phyloP scores from a whole-genome alignment of 768 basidiomycete genomes.

The Cyclocybe cylindracea region DNA sequence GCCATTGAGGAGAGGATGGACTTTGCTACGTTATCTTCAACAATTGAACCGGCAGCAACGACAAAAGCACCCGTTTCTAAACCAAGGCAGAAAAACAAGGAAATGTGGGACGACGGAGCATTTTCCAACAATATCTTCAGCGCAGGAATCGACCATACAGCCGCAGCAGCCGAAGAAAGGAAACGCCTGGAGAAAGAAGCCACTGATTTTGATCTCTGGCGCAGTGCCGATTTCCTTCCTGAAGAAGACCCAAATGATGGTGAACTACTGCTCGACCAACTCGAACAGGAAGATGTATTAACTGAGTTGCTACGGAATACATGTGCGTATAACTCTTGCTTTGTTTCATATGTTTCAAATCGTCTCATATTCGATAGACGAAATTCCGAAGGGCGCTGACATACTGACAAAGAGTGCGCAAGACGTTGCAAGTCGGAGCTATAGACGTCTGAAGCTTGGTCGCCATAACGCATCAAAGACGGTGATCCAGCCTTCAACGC shows the following conservation, averaged over 20 bases:
- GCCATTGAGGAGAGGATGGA: slow-evolving; percentile 8
- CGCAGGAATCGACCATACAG: slow-evolving; percentile 13
- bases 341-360: slow-evolving; percentile 1
- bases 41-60: slow-evolving; percentile 1
- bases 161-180: slow-evolving; percentile 12
- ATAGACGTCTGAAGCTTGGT: slow-evolving; percentile 4
- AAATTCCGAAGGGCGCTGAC: not conserved
- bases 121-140: slow-evolving; percentile 6
- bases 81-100: slow-evolving; percentile 8
- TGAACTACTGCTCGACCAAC: slow-evolving; percentile 10
- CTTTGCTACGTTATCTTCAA: slow-evolving; percentile 4
- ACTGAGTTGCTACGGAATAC: slow-evolving; percentile 9
- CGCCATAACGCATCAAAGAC: slow-evolving; percentile 12
- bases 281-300: slow-evolving; percentile 7
- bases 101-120: slow-evolving; percentile 6
- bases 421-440: not conserved
- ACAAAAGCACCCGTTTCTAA: slow-evolving; percentile 1
- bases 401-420: slow-evolving; percentile 4
- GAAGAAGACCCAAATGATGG: slow-evolving; percentile 9
- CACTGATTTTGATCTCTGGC: slow-evolving; percentile 1
- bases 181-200: slow-evolving; percentile 1
- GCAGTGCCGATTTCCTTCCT: slow-evolving; percentile 10
- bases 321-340: not conserved
- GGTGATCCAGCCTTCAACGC: slow-evolving; percentile 1
- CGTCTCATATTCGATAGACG: not conserved